These are phyloP conservation scores for Pyrenophora graminea DNA, from an alignment of 2,329 filamentous ascomycete species.

Conservation along the genomic window DNA sequence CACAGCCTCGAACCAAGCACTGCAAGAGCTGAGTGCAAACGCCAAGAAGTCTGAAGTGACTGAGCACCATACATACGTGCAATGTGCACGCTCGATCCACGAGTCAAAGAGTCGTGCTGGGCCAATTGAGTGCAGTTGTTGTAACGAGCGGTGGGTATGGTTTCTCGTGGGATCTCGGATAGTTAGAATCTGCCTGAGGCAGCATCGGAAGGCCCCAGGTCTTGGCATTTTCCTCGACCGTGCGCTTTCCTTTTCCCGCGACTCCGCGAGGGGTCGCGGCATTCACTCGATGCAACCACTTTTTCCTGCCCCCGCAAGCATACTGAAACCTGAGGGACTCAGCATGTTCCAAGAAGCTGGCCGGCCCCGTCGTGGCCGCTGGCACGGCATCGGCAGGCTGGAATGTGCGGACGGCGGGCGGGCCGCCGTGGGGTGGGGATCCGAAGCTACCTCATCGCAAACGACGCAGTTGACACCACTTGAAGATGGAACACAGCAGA, in stretches of 20 bases:
- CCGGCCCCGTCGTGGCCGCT: conserved; percentile 34
- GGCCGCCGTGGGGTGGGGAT: conserved; percentile 37
- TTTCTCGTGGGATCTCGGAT: too few species aligned
- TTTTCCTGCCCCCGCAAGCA: background rate
- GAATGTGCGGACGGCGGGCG: conserved; percentile 21
- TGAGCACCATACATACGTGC: conserved; percentile 3
- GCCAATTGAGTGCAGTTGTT: too few species aligned
- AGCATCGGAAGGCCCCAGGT: conserved; percentile 1
- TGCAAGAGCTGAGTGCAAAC: too few species aligned
- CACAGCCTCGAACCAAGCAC: too few species aligned
- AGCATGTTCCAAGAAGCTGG: conserved; percentile 20
- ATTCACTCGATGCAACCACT: conserved; percentile 4
- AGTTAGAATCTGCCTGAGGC: background rate
- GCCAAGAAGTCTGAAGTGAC: conserved; percentile 1
- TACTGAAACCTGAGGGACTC: conserved; percentile 24
- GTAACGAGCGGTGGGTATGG: too few species aligned
- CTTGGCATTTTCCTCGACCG: conserved; percentile 1
- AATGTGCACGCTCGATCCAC: too few species aligned
- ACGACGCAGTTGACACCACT: conserved; percentile 15
- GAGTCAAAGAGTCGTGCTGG: too few species aligned
- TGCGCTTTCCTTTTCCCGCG: conserved; percentile 12
- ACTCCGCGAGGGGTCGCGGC: conserved; percentile 11
- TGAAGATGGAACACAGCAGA: conserved; percentile 13
- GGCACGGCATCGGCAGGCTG: conserved; percentile 23
- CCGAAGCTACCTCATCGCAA: conserved; percentile 30